Percentiles rank a stretch among this genome's conserved stretches.
phyloP scores from a whole-genome alignment of 1,139 yeast species.

The Saccharomyces hybrid region DNA sequence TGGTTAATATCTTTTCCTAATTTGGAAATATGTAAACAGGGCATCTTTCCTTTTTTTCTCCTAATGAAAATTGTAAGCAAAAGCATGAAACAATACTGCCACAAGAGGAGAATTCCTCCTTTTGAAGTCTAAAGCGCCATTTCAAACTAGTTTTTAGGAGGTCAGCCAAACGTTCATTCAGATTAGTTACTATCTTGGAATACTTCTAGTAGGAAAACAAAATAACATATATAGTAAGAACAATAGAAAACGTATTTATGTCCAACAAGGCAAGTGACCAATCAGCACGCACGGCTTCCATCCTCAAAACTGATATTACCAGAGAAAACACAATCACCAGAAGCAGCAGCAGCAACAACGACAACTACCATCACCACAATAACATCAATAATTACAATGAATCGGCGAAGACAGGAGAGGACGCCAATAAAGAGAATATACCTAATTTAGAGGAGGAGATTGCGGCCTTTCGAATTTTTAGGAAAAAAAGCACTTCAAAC shows the following conservation, averaged over 20 bases:
- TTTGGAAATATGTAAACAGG: slow-evolving; percentile 11
- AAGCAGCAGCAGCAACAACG: not conserved
- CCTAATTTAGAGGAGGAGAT: not conserved
- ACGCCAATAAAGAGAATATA: not conserved
- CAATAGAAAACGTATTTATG: not conserved
- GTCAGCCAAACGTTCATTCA: not conserved
- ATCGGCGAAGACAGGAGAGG: not conserved
- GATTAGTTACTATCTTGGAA: not conserved
- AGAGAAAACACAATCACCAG: not conserved
- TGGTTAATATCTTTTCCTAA: slow-evolving; percentile 8
- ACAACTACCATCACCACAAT: not conserved
- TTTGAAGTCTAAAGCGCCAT: not conserved
- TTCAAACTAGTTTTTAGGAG: not conserved
- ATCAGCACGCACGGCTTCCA: not conserved
- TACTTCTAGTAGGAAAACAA: not conserved
- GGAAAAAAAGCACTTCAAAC: not conserved
- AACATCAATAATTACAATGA: not conserved
- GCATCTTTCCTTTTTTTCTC: not conserved
- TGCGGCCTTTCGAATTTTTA: not conserved
- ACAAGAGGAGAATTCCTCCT: not conserved
- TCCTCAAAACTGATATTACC: not conserved
- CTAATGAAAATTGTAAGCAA: not conserved
- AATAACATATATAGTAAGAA: not conserved
- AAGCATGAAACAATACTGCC: not conserved
- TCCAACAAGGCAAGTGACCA: not conserved